Evolutionary conservation across 306 rosid species (phyloP).

Genomic region (Myrica gale): DNA sequence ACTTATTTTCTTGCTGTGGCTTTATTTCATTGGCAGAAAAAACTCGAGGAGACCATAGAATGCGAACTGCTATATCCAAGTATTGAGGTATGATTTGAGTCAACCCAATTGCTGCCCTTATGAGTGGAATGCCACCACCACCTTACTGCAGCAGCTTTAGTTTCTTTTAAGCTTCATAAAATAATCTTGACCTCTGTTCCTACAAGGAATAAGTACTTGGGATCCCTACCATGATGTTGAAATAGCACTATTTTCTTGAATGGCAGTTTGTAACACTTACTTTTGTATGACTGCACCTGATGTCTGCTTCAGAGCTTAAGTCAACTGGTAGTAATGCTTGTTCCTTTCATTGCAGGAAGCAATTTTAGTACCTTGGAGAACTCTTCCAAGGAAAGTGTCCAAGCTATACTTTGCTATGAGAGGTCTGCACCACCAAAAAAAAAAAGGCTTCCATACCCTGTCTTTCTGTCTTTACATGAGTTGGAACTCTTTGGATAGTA

Average conservation of each 20-base stretch:
- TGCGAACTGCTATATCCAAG: slow-evolving; percentile 61
- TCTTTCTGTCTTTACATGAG: not conserved
- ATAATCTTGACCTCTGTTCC: not conserved
- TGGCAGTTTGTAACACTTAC: not conserved
- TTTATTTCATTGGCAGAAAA: slow-evolving; percentile 56
- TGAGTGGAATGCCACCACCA: not conserved
- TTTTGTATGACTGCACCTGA: slow-evolving; percentile 1
- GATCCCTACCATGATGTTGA: not conserved
- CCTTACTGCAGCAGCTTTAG: not conserved
- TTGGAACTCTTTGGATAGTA: not conserved
- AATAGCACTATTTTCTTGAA: not conserved
- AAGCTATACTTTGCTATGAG: slow-evolving; percentile 83
- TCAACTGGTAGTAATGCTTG: not conserved
- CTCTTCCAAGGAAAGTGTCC: slow-evolving; percentile 59
- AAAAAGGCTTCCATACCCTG: not conserved
- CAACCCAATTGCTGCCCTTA: not conserved
- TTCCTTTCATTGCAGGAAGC: slow-evolving; percentile 57
- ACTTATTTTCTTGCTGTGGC: not conserved
- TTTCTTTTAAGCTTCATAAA: not conserved
- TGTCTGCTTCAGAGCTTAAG: slow-evolving; percentile 7
- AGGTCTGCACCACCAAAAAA: slow-evolving; percentile 42
- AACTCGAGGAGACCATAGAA: slow-evolving; percentile 61
- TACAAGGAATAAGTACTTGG: not conserved
- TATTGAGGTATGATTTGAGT: slow-evolving; percentile 61
- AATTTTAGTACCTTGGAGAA: slow-evolving; percentile 73